Conservation (phyloP, 1,284 basidiomycete genomes). For the Takashimella tepidaria region DNA sequence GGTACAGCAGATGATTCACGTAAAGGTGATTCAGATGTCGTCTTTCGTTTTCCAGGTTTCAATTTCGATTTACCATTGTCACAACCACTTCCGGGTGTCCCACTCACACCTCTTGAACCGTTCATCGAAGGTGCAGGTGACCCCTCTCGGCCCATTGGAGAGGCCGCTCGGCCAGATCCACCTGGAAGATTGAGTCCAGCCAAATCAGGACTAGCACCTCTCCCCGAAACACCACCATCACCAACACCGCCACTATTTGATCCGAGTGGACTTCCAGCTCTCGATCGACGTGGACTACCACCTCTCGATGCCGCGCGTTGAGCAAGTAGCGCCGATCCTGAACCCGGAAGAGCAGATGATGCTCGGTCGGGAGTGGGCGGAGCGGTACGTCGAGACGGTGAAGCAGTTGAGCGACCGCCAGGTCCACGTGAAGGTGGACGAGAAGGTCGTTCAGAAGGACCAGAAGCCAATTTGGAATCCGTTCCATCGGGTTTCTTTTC, state of each 20-base stretch:
- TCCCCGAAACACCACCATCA: no score
- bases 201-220: slow-evolving; percentile 12
- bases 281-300: slow-evolving; percentile 23
- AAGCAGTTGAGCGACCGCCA: slow-evolving; percentile 19
- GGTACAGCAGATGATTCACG: slow-evolving; percentile 1
- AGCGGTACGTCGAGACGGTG: slow-evolving; percentile 16
- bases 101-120: slow-evolving; percentile 5
- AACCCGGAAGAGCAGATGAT: slow-evolving; percentile 29
- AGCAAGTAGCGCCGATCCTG: slow-evolving; percentile 33
- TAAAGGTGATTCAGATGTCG: slow-evolving; percentile 9
- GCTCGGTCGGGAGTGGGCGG: slow-evolving; percentile 28
- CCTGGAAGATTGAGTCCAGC: no score
- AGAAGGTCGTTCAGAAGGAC: slow-evolving; percentile 18
- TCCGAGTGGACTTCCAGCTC: slow-evolving; percentile 5
- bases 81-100: neutral
- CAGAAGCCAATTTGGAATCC: slow-evolving; percentile 10
- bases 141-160: slow-evolving; percentile 14
- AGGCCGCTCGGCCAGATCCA: slow-evolving; percentile 7
- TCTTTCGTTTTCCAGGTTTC: slow-evolving; percentile 17
- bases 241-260: no score
- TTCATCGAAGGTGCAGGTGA: slow-evolving; percentile 17
- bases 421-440: slow-evolving; percentile 28
- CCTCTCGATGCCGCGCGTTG: slow-evolving; percentile 39
- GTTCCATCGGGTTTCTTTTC: slow-evolving; percentile 21
- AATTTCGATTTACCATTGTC: slow-evolving; percentile 2